A percentile compares a stretch with the other conserved stretches of the same genome.
These are phyloP conservation scores for Logfia minima DNA, from an alignment of 129 eudicot species.

Conservation along the genomic window DNA sequence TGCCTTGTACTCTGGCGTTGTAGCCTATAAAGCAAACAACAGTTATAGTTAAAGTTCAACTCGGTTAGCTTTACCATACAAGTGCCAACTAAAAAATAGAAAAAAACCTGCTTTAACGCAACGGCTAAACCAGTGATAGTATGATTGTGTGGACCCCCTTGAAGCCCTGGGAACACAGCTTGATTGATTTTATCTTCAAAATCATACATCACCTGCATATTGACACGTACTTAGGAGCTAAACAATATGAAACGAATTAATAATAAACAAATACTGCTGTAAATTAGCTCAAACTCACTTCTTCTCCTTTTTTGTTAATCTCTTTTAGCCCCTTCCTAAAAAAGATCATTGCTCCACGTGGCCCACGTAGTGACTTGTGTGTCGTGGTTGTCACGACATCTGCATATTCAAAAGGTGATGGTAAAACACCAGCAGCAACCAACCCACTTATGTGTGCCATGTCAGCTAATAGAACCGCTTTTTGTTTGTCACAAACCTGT, in stretches of 20 bases:
- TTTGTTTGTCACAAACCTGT: conserved; percentile 92
- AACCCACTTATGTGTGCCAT: conserved; percentile 97
- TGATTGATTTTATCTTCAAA: conserved; percentile 87
- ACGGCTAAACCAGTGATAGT: conserved; percentile 88
- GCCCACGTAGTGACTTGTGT: conserved; percentile 95
- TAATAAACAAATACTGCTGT: not conserved
- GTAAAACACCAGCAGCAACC: conserved; percentile 90
- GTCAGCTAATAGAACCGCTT: conserved; percentile 84
- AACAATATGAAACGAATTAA: not conserved
- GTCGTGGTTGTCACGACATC: conserved; percentile 94
- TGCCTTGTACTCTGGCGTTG: conserved; percentile 80
- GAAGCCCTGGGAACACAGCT: conserved; percentile 97
- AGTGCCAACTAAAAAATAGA: not conserved
- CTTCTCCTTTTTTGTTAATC: conserved; percentile 80
- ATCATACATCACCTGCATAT: conserved; percentile 79
- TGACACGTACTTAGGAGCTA: not conserved
- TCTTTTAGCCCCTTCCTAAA: conserved; percentile 93
- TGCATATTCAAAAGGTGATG: conserved; percentile 86
- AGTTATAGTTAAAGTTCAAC: conserved; percentile 12
- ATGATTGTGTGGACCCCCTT: conserved; percentile 98
- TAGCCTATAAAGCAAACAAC: conserved; percentile 47
- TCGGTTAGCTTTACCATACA: not conserved
- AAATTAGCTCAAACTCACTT: conserved; percentile 44
- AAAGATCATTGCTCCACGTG: conserved; percentile 99
- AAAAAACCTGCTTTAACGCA: conserved; percentile 80